Evolutionary conservation across 805 yeast genomes (phyloP), one percentile per base, ranked within the genome.

Genomic region (Kodamaea kakaduensis): DNA sequence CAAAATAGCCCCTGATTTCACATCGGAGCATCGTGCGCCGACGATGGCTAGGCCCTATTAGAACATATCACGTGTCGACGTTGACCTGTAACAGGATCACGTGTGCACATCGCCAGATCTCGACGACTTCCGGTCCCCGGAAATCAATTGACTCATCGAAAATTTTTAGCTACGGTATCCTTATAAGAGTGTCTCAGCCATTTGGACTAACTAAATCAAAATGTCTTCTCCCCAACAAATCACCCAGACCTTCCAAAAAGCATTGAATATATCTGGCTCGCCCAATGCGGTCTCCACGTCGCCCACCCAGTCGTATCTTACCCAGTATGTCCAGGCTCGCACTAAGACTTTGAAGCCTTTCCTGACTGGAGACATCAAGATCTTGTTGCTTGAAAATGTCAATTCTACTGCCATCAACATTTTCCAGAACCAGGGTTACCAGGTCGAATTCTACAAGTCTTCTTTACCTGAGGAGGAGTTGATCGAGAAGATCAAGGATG

Each of bases 321-420:
- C 67, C 47, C 79, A 77, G 45, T 71, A 68, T 46, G 56, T 56
- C 37, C 51, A 63, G 38, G 64, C 67, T 34, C 78, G 76, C 48
- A 69, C 75, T 24, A 86, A 84, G 66, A 74, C 83, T 19, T 73
- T 93, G 56, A 93, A 90, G 67, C 98, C 98, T 14, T 93, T 90
- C 60, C 81, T 90, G 46, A 84, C 96, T 37, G 96, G 93, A 45
- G 98, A 93, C 57, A 83, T 90, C 67, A 90, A 89, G 69, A 84
- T 93, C 43, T 69, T 93, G 50, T 65, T 93, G 46, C 71, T 93
- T 45, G 98, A 93, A 67, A 93, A 93, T 54, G 96, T 93, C 51
- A 93, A 93, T 59, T 73, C 76, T 62, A 87, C 97, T 32, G 98
- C 98, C 32, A 76, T 93, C 47, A 78, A 81, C 34, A 87, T 88